Evolutionary conservation across 495 filamentous ascomycete species (phyloP), one percentile per base, ranked within the genome.

Genomic region (Hypomontagnella submonticulosa): DNA sequence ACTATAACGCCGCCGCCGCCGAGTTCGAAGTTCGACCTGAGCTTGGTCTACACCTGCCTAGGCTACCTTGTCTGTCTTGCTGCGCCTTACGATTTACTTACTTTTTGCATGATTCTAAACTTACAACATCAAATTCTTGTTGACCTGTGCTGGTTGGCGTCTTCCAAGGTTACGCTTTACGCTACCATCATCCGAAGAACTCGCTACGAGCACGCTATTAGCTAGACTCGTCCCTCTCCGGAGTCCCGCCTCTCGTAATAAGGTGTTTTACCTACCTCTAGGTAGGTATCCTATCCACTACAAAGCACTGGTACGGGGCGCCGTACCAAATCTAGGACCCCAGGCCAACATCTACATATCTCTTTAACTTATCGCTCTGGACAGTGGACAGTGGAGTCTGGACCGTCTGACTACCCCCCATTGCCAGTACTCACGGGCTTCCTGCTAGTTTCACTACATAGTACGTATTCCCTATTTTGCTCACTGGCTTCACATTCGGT

Each of bases 371-470:
- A 51, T 27, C 27, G 12, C 18, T 61, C 20, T 42, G 2, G 62
- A 53, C 44, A 51, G 59, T 42, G 2, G 62, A 53, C 44, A 51
- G 59, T 68, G 60, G 49, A 68, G 54, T 63, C 30, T 50, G 42
- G 9, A 56, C 54, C 37, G 27, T 49, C 48, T 50, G 54, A 56
- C 60, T 58, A 49, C 55, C 65, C 54, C 52, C 23, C 6, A 38
- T 40, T 40, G 51, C 34, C 40, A 57, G 40, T 4, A 13, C 48
- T 48, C 15, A 33, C 19, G 20, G 54, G 36, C 16, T 30, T 43
- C 50, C 49, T 15, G 23, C 41, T 43, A 66, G 15, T 38, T 55
- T 42, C 23, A 34, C 38, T 67, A 67, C 49, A 46, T 64, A 57
- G 55, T 50, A 36, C 49, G 12, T 15, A 15, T 9, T 27, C 23